Evolutionary conservation across 345 rosid species (phyloP).

Genomic region (Camelina sativa): DNA sequence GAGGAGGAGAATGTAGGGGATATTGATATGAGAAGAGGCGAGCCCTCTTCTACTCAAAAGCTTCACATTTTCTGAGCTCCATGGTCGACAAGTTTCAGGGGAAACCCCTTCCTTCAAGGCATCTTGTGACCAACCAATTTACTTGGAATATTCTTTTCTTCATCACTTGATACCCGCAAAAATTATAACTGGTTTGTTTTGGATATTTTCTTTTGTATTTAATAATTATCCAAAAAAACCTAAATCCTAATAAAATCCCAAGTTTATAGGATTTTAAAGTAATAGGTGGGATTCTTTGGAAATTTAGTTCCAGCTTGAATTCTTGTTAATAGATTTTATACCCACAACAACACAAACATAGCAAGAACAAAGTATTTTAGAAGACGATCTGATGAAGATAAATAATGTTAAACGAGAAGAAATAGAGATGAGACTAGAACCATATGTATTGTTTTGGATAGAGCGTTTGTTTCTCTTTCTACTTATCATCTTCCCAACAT

Average conservation of each 20-base stretch:
- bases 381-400: slow-evolving; percentile 15
- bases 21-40: slow-evolving; percentile 26
- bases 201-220: background rate
- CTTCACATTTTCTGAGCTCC: slow-evolving; percentile 41
- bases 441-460: background rate
- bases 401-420: background rate
- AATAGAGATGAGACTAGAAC: background rate
- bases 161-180: slow-evolving; percentile 8
- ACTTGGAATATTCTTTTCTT: slow-evolving; percentile 26
- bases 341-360: background rate
- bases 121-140: slow-evolving; percentile 30
- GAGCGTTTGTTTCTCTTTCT: slow-evolving; percentile 31
- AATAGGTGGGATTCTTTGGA: background rate
- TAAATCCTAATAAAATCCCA: slow-evolving; percentile 17
- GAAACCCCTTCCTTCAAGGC: slow-evolving; percentile 30
- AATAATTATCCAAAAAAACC: background rate
- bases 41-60: slow-evolving; percentile 28
- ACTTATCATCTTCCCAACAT: slow-evolving; percentile 30
- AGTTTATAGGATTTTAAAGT: background rate
- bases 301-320: background rate
- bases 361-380: background rate
- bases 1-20: slow-evolving; percentile 43
- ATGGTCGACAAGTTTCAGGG: slow-evolving; percentile 41
- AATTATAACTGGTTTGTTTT: slow-evolving; percentile 1
- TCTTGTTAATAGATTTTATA: background rate